Percentiles rank a stretch among this genome's conserved stretches.
These are phyloP conservation scores for Tetratostichococcus sp. DNA, from an alignment of 139 green algal species.

Conservation along the genomic window DNA sequence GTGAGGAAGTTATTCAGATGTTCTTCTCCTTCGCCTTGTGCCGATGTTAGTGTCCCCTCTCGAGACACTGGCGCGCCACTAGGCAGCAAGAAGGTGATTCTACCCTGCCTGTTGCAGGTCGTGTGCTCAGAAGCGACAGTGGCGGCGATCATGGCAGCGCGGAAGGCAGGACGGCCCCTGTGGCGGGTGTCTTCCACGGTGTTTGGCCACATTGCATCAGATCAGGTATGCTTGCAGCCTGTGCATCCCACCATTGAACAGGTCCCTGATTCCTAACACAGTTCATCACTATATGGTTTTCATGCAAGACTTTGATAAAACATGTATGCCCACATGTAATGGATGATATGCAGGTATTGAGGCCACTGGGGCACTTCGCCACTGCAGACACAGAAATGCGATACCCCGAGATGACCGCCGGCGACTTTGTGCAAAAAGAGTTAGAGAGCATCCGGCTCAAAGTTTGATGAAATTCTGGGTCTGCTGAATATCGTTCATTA, in stretches of 20 bases:
- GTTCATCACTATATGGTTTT: too few relatives aligned
- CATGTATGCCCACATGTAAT: not conserved
- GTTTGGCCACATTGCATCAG: slow-evolving; percentile 71
- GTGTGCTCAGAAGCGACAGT: slow-evolving; percentile 65
- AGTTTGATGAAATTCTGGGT: not conserved
- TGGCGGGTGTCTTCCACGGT: slow-evolving; percentile 91
- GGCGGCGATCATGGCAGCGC: slow-evolving; percentile 47
- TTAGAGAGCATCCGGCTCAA: slow-evolving; percentile 58
- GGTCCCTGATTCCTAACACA: too few relatives aligned
- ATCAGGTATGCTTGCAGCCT: slow-evolving; percentile 26
- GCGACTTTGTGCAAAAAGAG: slow-evolving; percentile 65
- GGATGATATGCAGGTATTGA: slow-evolving; percentile 25
- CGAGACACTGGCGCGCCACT: too few relatives aligned
- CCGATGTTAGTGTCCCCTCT: too few relatives aligned
- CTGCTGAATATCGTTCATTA: too few relatives aligned
- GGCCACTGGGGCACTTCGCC: slow-evolving; percentile 63
- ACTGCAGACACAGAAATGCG: not conserved
- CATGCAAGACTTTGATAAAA: too few relatives aligned
- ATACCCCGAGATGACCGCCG: slow-evolving; percentile 58
- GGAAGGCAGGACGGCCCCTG: slow-evolving; percentile 39
- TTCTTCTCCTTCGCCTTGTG: too few relatives aligned
- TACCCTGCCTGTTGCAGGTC: slow-evolving; percentile 51
- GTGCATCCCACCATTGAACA: too few relatives aligned
- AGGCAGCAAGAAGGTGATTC: too few relatives aligned
- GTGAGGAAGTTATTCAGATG: too few relatives aligned